Conservation (phyloP, 2,329 filamentous ascomycete genomes). For the Emergomyces orientalis region DNA sequence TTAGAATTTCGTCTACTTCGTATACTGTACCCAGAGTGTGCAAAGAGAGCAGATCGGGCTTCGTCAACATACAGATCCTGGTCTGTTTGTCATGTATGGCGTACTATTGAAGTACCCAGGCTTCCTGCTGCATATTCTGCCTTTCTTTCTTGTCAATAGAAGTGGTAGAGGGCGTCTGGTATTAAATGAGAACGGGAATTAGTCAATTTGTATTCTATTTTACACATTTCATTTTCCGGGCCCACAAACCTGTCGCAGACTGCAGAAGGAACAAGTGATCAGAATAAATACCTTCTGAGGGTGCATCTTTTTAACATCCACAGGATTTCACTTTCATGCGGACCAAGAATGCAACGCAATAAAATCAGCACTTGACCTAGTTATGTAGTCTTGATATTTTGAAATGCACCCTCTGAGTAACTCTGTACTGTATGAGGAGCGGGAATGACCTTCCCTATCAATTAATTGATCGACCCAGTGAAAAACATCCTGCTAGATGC, state of each 20-base stretch:
- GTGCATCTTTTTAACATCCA: not conserved
- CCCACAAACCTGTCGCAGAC: not conserved
- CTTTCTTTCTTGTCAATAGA: not conserved
- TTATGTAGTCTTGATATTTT: not conserved
- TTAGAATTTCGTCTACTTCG: not conserved
- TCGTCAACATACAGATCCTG: not conserved
- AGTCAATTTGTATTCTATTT: not conserved
- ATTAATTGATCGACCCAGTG: not conserved
- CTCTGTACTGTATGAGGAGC: not conserved
- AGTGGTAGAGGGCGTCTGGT: not conserved
- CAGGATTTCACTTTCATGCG: not conserved
- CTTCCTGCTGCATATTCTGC: not conserved
- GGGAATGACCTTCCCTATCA: constrained; percentile 1
- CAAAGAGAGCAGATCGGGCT: not conserved
- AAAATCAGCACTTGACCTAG: not conserved
- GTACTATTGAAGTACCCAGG: not conserved
- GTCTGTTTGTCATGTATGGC: not conserved
- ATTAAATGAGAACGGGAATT: not conserved
- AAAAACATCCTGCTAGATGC: not conserved
- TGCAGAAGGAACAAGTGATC: not conserved
- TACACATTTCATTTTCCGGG: not conserved
- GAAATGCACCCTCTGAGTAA: not conserved
- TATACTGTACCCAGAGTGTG: no score
- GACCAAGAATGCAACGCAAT: not conserved
- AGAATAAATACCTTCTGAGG: not conserved